Evolutionary conservation across 2,329 filamentous ascomycete species (phyloP), one percentile per base, ranked within the genome.

Genomic region (Colletotrichum zoysiae): DNA sequence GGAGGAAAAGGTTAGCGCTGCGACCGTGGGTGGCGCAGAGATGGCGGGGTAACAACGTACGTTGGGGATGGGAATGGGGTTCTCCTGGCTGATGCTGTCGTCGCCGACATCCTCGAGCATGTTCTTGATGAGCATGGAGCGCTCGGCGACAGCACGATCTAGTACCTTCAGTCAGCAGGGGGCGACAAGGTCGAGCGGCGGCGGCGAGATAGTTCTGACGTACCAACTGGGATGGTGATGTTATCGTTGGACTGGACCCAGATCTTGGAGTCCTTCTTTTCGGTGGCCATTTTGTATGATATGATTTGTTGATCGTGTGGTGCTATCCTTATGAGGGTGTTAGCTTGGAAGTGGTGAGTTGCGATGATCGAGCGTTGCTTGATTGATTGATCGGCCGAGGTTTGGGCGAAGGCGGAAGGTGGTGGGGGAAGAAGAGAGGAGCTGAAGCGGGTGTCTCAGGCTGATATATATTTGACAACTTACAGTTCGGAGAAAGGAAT

Each of bases 111-210:
- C 96, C 80, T 97, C 95, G 57, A 99, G 89, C 92, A 99, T 92
- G 87, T 98, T 97, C 90, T 97, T 98, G 87, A 99, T 97, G 65
- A 99, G 88, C 78, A 98, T 90, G 3, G 94, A 97, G 76, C 95
- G 93, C 86, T 97, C 94, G 53, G 93, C 94, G 73, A 98, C 93
- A 48, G 89, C 86, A 75, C 94, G 93, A 75, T 97, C 95, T 72
- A n/a, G 38, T 48, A 93, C 74, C 61, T 35, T 30, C 20, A 12
- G 46, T 71, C 51, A 71, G 65, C 53, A n/a, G 35, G 8, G 35
- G 38, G 57, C 35, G 53, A 59, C 58, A n/a, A 26, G 5, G 53
- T 48, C 33, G 20, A 48, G 20, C 4, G 40, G 53, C 18, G 35
- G 55, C 38, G 60, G 33, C 38, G 60, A 23, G 33, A 40, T 30